phyloP scores from a whole-genome alignment of 345 rosid species.

The Rhodamnia rubescens region DNA sequence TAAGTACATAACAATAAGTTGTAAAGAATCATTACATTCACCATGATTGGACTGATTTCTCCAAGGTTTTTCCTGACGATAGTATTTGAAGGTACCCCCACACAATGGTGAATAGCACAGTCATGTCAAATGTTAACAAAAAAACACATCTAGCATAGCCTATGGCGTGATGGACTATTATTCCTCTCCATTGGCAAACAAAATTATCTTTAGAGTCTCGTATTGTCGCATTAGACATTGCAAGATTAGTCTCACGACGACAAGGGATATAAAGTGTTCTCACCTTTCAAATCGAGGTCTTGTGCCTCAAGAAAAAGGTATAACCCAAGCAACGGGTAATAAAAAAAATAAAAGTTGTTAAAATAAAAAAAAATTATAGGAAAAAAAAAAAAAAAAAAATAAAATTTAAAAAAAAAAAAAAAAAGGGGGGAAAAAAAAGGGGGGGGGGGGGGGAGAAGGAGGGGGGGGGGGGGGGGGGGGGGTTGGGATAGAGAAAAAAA shows the following conservation, averaged over 20 bases:
- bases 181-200: fast-evolving
- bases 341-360: background rate
- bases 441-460: no score
- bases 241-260: fast-evolving
- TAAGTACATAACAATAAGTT: no score
- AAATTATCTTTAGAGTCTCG: fast-evolving
- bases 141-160: background rate
- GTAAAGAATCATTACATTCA: background rate
- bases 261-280: background rate
- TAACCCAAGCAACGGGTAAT: background rate
- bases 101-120: background rate
- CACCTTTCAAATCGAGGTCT: background rate
- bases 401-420: no score
- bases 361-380: no score
- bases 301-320: no score
- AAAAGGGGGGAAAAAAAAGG: no score
- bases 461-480: no score
- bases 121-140: background rate
- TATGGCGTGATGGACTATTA: fast-evolving
- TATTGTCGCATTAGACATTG: fast-evolving
- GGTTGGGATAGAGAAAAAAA: no score
- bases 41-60: fast-evolving
- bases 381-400: no score
- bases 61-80: background rate
- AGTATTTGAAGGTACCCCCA: fast-evolving